Conservation (phyloP, 371 early-diverging fungal genomes). For the Coemansia linderi region DNA sequence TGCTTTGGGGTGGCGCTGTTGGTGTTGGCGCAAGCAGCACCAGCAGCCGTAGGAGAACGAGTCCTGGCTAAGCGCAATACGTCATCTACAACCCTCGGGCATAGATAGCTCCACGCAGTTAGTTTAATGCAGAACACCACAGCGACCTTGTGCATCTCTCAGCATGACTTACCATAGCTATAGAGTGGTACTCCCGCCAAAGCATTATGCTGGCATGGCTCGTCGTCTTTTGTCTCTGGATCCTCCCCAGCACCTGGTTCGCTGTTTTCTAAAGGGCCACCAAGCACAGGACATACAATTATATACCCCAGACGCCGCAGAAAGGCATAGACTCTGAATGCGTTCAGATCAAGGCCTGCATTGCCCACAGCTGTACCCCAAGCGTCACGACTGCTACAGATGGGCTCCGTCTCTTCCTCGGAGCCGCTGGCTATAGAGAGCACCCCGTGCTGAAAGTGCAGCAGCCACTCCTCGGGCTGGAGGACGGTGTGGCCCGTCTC, state of each 20-base stretch:
- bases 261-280: background rate
- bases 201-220: background rate
- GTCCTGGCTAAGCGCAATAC: background rate
- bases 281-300: slow-evolving; percentile 10
- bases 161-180: background rate
- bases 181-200: background rate
- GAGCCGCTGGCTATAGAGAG: slow-evolving; percentile 9
- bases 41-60: background rate
- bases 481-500: slow-evolving; percentile 10
- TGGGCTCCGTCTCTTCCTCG: background rate
- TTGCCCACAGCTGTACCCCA: slow-evolving; percentile 22
- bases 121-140: background rate
- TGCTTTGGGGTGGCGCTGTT: background rate
- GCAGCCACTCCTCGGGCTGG: slow-evolving; percentile 41
- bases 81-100: background rate
- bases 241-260: background rate
- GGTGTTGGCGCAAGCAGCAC: background rate
- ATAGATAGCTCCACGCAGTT: background rate
- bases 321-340: slow-evolving; percentile 23
- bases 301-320: slow-evolving; percentile 41
- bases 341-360: slow-evolving; percentile 15
- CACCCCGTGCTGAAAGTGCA: slow-evolving; percentile 33
- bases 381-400: background rate
- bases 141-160: no score
- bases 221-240: background rate